A percentile compares a stretch with the other conserved stretches of the same genome.
Conservation (phyloP, 768 basidiomycete genomes). For the Xerocomellus intermedius region DNA sequence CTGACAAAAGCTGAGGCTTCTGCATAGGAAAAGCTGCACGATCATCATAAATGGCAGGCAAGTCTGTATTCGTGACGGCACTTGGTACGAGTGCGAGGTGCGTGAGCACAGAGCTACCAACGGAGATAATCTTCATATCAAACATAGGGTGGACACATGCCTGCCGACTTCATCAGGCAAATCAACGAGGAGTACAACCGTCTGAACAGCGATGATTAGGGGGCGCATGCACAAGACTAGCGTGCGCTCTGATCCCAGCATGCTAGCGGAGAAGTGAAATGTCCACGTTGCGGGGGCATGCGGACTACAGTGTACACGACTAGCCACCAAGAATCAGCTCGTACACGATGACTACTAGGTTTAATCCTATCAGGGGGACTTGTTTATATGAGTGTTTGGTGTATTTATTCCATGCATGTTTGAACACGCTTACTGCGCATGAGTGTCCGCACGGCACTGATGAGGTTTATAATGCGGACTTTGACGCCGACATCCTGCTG, state of each 20-base stretch:
- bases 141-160: slow-evolving; percentile 67
- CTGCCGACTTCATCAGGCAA: slow-evolving; percentile 71
- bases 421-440: slow-evolving; percentile 82
- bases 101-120: slow-evolving; percentile 25
- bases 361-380: slow-evolving; percentile 92
- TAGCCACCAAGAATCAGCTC: slow-evolving; percentile 69
- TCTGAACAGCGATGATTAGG: slow-evolving; percentile 47
- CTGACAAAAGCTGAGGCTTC: slow-evolving; percentile 8
- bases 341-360: slow-evolving; percentile 84
- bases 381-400: slow-evolving; percentile 20
- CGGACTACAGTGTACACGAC: slow-evolving; percentile 21
- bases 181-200: slow-evolving; percentile 72
- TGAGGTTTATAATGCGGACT: slow-evolving; percentile 84
- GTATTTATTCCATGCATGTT: slow-evolving; percentile 10
- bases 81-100: slow-evolving; percentile 81
- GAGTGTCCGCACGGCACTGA: slow-evolving; percentile 91
- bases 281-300: slow-evolving; percentile 15
- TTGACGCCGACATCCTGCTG: slow-evolving; percentile 72
- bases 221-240: slow-evolving; percentile 8
- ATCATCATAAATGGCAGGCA: slow-evolving; percentile 67
- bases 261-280: slow-evolving; percentile 15
- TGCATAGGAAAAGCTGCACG: slow-evolving; percentile 78
- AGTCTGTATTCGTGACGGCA: slow-evolving; percentile 74
- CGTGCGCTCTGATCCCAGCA: slow-evolving; percentile 7
- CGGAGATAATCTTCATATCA: slow-evolving; percentile 29